A percentile compares a stretch with the other conserved stretches of the same genome.
These are phyloP conservation scores for Dissophora globulifera DNA, from an alignment of 192 early-diverging fungal species.

Conservation along the genomic window DNA sequence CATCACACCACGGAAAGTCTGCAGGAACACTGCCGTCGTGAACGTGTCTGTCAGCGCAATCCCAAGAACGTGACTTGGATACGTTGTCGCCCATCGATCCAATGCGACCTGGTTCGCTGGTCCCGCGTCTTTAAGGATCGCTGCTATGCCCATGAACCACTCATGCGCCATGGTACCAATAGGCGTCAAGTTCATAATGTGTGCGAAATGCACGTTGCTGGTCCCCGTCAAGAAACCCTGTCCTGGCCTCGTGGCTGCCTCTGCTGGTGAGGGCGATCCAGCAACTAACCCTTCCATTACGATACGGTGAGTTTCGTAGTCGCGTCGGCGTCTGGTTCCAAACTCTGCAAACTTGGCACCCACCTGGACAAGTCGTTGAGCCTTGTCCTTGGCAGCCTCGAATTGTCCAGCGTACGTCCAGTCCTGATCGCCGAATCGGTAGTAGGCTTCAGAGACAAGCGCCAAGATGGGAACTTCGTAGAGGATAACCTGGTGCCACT, in stretches of 20 bases:
- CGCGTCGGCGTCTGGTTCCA: slow-evolving; percentile 77
- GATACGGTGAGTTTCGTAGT: slow-evolving; percentile 72
- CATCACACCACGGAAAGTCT: slow-evolving; percentile 64
- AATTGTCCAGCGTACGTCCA: slow-evolving; percentile 73
- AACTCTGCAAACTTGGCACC: slow-evolving; percentile 83
- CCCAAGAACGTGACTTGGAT: slow-evolving; percentile 60
- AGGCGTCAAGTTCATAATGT: slow-evolving; percentile 54
- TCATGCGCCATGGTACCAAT: slow-evolving; percentile 74
- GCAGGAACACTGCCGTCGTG: slow-evolving; percentile 70
- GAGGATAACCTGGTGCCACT: slow-evolving; percentile 77
- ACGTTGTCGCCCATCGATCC: slow-evolving; percentile 68
- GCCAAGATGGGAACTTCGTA: slow-evolving; percentile 81
- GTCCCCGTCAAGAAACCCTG: slow-evolving; percentile 69
- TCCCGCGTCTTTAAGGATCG: slow-evolving; percentile 65
- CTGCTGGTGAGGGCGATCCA: slow-evolving; percentile 10
- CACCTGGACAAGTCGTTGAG: slow-evolving; percentile 54
- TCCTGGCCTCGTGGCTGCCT: slow-evolving; percentile 8
- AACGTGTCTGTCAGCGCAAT: slow-evolving; percentile 84
- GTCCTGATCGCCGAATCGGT: slow-evolving; percentile 72
- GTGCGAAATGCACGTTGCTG: slow-evolving; percentile 78
- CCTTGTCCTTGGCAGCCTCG: slow-evolving; percentile 63
- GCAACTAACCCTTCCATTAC: slow-evolving; percentile 62
- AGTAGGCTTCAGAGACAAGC: slow-evolving; percentile 76
- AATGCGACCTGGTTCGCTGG: slow-evolving; percentile 71
- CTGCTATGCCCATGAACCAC: slow-evolving; percentile 81